Evolutionary conservation across 306 rosid genomes (phyloP), one percentile per base, ranked within the genome.

Genomic region (Trifolium subterraneum): DNA sequence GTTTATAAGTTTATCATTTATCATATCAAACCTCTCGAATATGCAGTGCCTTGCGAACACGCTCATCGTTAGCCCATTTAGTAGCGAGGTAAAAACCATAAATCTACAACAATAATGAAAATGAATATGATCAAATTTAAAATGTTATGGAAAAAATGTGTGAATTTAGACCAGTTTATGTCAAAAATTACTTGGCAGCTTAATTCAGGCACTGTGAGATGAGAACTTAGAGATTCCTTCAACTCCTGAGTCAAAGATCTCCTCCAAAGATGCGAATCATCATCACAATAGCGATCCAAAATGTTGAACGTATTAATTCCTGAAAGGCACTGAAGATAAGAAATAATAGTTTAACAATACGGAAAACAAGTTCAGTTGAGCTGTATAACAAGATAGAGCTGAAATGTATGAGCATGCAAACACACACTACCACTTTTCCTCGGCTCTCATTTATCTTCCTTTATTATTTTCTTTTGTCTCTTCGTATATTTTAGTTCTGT

Each of bases 271-370:
- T 6, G 67, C 1, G 75, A 41, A 20, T 20, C 71, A 42, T 19
- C 38, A 23, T 7, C 5, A 18, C 97, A 90, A 0, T 2, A 0
- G 6, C 55, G 58, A 16, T 73, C 85, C 80, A 87, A 78, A 71
- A 89, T 81, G 23, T 86, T 16, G 2, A 0, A 48, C 0, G 0
- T 0, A 23, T 83, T 20, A 51, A 91, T 12, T 71, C 73, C 45
- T 71, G 85, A 86, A 71, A 71, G 19, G 31, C 77, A 75, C 97
- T 89, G 85, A 52, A 41, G 18, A 48, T 14, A 20, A 35, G 48
- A 77, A 36, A 64, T 8, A 71, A 19, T 10, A 38, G 54, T 63
- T 65, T 51, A 59, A 20, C 31, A 47, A 50, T 12, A n/a, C 8
- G 50, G 4, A 8, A 18, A 81, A 48, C 3, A 70, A 56, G 29